Conservation (phyloP, 1,139 yeast species). For the Candida dubliniensis region DNA sequence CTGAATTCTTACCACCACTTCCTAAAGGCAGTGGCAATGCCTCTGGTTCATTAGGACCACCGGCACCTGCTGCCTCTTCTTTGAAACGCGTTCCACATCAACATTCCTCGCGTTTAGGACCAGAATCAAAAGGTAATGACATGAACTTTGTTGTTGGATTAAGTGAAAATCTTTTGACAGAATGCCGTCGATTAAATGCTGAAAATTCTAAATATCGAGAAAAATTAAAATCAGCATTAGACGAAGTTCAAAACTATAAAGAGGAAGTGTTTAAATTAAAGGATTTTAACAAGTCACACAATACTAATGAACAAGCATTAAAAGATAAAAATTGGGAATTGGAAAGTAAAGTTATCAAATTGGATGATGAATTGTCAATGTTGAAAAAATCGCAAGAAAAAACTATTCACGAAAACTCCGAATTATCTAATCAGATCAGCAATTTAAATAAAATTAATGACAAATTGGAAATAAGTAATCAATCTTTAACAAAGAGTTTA, state of each 20-base stretch:
- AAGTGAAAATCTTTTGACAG: slow-evolving; percentile 74
- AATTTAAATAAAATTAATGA: slow-evolving; percentile 48
- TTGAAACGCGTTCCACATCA: slow-evolving; percentile 20
- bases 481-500: slow-evolving; percentile 38
- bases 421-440: slow-evolving; percentile 32
- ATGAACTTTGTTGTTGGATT: slow-evolving; percentile 80
- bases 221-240: slow-evolving; percentile 41
- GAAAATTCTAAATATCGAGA: slow-evolving; percentile 58
- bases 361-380: slow-evolving; percentile 45
- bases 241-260: slow-evolving; percentile 39
- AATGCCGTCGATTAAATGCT: slow-evolving; percentile 75
- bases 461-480: slow-evolving; percentile 42
- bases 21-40: slow-evolving; percentile 14
- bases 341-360: slow-evolving; percentile 54
- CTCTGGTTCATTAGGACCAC: slow-evolving; percentile 1
- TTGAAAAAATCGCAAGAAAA: slow-evolving; percentile 32
- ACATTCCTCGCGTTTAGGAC: slow-evolving; percentile 36
- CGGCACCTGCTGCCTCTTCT: slow-evolving; percentile 13
- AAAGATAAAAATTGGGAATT: slow-evolving; percentile 78
- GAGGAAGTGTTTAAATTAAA: slow-evolving; percentile 38
- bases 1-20: slow-evolving; percentile 18
- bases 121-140: slow-evolving; percentile 57
- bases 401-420: slow-evolving; percentile 28
- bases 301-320: slow-evolving; percentile 41
- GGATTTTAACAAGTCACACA: slow-evolving; percentile 31